Evolutionary conservation across 1,284 basidiomycete species (phyloP).

Genomic region (Coriolopsis trogii): DNA sequence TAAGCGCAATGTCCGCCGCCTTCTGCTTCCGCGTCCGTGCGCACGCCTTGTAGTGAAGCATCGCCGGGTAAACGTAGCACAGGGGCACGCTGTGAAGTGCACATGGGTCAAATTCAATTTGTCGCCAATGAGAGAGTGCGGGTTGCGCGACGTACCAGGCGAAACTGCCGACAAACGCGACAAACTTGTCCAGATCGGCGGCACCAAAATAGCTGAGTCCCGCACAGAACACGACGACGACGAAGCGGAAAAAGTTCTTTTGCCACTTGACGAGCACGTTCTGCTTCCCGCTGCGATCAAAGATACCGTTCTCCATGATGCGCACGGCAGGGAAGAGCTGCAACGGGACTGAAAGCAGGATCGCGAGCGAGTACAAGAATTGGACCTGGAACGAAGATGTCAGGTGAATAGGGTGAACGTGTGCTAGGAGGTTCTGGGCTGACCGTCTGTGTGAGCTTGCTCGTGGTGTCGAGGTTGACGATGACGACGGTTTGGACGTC

Average conservation of each 20-base stretch:
- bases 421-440: conserved; percentile 24
- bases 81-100: conserved; percentile 76
- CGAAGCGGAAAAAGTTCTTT: conserved; percentile 90
- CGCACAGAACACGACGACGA: conserved; percentile 77
- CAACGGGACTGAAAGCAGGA: conserved; percentile 91
- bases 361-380: conserved; percentile 91
- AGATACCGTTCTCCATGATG: conserved; percentile 97
- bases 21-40: conserved; percentile 77
- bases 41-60: conserved; percentile 91
- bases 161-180: conserved; percentile 91
- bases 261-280: conserved; percentile 78
- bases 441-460: conserved; percentile 89
- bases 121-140: neutral
- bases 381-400: conserved; percentile 52
- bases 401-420: neutral
- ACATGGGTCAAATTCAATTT: neutral
- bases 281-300: conserved; percentile 85
- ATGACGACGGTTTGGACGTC: conserved; percentile 93
- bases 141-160: conserved; percentile 75
- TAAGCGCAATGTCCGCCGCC: conserved; percentile 74
- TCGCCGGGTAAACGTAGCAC: conserved; percentile 92
- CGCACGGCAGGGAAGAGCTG: conserved; percentile 97
- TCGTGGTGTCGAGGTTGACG: conserved; percentile 87
- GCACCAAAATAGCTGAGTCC: conserved; percentile 85
- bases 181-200: conserved; percentile 95